Evolutionary conservation across 257 asterid species (phyloP), one percentile per base, ranked within the genome.

Genomic region (Solanum piurae): DNA sequence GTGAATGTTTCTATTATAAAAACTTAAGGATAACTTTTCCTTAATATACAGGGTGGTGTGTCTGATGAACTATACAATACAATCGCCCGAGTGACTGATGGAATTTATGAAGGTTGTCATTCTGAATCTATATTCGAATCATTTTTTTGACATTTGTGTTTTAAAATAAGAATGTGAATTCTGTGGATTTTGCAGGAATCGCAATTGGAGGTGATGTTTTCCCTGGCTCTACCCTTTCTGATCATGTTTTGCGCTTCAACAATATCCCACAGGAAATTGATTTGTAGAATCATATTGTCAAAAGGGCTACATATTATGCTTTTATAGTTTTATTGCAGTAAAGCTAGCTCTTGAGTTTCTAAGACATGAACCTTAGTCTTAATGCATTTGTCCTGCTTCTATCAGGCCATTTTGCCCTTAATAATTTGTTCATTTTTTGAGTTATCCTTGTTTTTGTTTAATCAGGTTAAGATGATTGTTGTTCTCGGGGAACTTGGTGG

Each of bases 401-500:
- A 2, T 76, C 4, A 38, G 52, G 18, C 34, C 34, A 76, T 31
- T n/a, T 76, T 25, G 20, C 55, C 20, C 55, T 44, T 6, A 76
- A n/a, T n/a, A 40, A 79, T 33, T 86, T 5, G 58, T 40, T 71
- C 34, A 83, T 46, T 72, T 86, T 72, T 42, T 40, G 49, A 60
- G 8, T 71, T 46, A 4, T 46, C 64, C n/a, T 3, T 60, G 42
- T 33, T 86, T 69, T 72, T 72, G 36, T 42, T 18, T 73, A 73
- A 77, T 83, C 90, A 97, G 99, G 91, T 97, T 52, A 97, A 97
- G 91, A 95, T 97, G 98, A 88, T 95, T 23, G 98, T 97, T 87
- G 99, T 97, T 93, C 99, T 97, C 77, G 99, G 99, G 89, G 99
- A 97, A 91, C 98, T 97, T 86, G 99, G 98, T 87, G 99, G 99